A percentile compares a stretch with the other conserved stretches of the same genome.
Evolutionary conservation across 768 basidiomycete genomes (phyloP).

Genomic region (Trametes maxima): DNA sequence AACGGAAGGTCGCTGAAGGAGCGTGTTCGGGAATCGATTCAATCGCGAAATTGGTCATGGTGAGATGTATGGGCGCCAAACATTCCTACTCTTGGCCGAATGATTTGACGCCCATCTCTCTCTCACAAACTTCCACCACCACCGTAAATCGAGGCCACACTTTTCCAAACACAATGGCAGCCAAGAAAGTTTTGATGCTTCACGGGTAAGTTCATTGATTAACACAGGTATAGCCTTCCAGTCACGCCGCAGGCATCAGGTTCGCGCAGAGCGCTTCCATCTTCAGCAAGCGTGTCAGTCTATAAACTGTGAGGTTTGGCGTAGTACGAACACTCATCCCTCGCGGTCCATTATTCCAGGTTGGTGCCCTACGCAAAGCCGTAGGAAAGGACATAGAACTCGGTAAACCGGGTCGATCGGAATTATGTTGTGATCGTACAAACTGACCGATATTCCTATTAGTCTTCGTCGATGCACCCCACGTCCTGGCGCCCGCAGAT

Average conservation of each 20-base stretch:
- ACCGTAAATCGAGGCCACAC: not conserved
- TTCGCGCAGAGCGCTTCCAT: conserved; percentile 71
- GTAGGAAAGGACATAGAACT: conserved; percentile 66
- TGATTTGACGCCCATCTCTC: not conserved
- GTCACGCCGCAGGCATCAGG: conserved; percentile 37
- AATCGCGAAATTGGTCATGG: too few relatives aligned
- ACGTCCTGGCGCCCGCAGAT: conserved; percentile 67
- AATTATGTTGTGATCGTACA: not conserved
- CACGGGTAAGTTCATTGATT: conserved; percentile 41
- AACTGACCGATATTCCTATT: not conserved
- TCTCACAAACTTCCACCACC: not conserved
- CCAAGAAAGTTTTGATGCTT: conserved; percentile 43
- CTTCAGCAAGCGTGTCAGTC: conserved; percentile 69
- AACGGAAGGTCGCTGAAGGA: too few relatives aligned
- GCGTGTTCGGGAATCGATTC: too few relatives aligned
- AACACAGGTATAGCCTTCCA: not conserved
- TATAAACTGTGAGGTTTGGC: not conserved
- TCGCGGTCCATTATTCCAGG: conserved; percentile 38
- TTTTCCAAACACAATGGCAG: not conserved
- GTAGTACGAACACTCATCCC: not conserved
- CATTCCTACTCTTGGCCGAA: too few relatives aligned
- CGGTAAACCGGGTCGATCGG: conserved; percentile 40
- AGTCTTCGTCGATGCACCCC: conserved; percentile 80
- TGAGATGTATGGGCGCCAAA: too few relatives aligned
- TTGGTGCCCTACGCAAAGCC: conserved; percentile 74